phyloP scores from a whole-genome alignment of 257 asterid species.

The Nicotiana obtusifolia region DNA sequence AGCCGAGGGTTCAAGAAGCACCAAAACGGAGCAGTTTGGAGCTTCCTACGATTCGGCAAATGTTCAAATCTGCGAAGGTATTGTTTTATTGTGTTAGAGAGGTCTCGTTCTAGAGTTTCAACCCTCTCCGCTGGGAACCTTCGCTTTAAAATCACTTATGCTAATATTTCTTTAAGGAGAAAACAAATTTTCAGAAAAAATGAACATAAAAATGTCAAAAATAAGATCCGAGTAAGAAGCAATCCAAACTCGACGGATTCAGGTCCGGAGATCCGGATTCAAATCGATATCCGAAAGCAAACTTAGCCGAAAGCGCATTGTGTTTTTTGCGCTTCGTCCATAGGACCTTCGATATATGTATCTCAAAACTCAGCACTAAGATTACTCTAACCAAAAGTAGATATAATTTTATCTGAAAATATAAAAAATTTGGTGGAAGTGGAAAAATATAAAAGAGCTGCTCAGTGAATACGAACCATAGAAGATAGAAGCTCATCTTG shows the following conservation, averaged over 20 bases:
- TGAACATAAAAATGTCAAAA: not conserved
- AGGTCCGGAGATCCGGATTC: conserved; percentile 48
- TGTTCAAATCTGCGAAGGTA: conserved; percentile 51
- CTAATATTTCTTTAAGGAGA: not conserved
- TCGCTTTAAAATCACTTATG: conserved; percentile 22
- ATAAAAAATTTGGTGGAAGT: too few species aligned
- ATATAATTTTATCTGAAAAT: too few species aligned
- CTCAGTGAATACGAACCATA: too few species aligned
- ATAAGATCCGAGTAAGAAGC: conserved; percentile 26
- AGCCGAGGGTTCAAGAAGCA: conserved; percentile 65
- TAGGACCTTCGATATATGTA: too few species aligned
- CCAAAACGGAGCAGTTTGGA: conserved; percentile 21
- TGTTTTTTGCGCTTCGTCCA: too few species aligned
- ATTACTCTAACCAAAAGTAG: too few species aligned
- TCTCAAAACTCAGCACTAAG: too few species aligned
- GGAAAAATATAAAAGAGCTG: too few species aligned
- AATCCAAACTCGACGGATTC: conserved; percentile 18
- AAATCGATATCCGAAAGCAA: conserved; percentile 66
- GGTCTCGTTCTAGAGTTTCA: conserved; percentile 41
- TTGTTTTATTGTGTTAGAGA: conserved; percentile 46
- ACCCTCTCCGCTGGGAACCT: conserved; percentile 90
- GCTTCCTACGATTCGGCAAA: conserved; percentile 57
- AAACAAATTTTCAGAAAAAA: too few species aligned
- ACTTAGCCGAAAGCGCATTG: conserved; percentile 71
- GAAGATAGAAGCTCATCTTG: too few species aligned